These are phyloP conservation scores for Cupressus sempervirens DNA, from an alignment of 75 land plant genomes.

Conservation along the genomic window DNA sequence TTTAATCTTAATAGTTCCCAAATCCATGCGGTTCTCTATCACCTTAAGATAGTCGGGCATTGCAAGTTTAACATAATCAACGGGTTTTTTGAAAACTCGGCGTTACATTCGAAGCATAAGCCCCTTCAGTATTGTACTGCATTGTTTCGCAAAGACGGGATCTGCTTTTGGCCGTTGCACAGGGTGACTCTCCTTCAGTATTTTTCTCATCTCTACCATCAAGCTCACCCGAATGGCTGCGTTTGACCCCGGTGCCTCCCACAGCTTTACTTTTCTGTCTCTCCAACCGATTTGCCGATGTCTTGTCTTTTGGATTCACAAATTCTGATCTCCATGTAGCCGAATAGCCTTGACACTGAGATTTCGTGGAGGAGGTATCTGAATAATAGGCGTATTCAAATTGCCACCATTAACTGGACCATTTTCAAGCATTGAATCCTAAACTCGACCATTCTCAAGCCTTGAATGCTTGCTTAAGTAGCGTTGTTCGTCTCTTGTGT, in stretches of 20 bases:
- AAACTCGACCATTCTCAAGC: no score
- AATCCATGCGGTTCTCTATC: slow-evolving; percentile 90
- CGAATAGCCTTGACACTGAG: slow-evolving; percentile 28
- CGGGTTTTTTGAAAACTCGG: slow-evolving; percentile 75
- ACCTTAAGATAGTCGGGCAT: slow-evolving; percentile 79
- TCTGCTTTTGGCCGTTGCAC: slow-evolving; percentile 4
- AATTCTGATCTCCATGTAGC: slow-evolving; percentile 35
- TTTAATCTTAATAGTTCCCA: slow-evolving; percentile 74
- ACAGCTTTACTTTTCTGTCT: slow-evolving; percentile 14
- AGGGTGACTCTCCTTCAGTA: slow-evolving; percentile 24
- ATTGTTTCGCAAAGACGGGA: slow-evolving; percentile 58
- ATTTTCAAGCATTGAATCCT: slow-evolving; percentile 9
- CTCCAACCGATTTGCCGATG: slow-evolving; percentile 21
- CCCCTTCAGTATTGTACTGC: slow-evolving; percentile 48
- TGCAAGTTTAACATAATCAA: slow-evolving; percentile 72
- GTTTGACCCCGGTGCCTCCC: slow-evolving; percentile 22
- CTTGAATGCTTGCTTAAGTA: no score
- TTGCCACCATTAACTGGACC: neutral
- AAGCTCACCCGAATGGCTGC: slow-evolving; percentile 22
- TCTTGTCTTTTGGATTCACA: slow-evolving; percentile 29
- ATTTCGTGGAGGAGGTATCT: slow-evolving; percentile 11
- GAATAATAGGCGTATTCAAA: neutral
- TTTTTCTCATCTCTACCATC: slow-evolving; percentile 20
- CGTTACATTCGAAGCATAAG: slow-evolving; percentile 67
- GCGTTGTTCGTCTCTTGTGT: no score